Conservation (phyloP, 257 asterid species). For the Solanum gracilifrons region DNA sequence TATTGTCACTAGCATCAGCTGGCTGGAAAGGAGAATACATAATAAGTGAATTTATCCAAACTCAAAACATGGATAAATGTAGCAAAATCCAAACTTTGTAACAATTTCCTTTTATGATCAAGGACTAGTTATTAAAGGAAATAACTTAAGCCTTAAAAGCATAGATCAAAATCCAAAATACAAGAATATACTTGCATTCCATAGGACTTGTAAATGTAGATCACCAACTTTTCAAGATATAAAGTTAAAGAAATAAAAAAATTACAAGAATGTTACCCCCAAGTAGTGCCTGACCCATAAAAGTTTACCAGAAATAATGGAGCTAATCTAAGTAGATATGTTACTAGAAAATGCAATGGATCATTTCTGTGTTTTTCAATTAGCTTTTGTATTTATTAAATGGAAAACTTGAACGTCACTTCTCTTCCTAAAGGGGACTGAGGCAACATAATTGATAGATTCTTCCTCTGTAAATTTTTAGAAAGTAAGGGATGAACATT, state of each 20-base stretch:
- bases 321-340: background rate
- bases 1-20: no score
- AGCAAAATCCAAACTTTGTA: no score
- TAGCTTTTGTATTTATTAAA: no score
- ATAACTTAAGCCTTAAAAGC: no score
- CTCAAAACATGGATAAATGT: no score
- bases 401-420: background rate
- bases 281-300: background rate
- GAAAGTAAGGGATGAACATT: background rate
- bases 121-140: no score
- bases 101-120: no score
- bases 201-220: background rate
- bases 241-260: background rate
- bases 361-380: background rate
- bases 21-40: no score
- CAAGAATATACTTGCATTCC: background rate
- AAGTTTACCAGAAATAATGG: background rate
- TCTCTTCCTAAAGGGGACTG: background rate
- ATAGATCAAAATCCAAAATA: no score
- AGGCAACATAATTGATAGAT: background rate
- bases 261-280: background rate
- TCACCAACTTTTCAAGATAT: no score
- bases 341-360: background rate
- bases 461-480: background rate
- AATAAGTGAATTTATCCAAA: no score